Evolutionary conservation across 2,329 filamentous ascomycete genomes (phyloP), one percentile per base, ranked within the genome.

Genomic region (Aspergillus neoniger): DNA sequence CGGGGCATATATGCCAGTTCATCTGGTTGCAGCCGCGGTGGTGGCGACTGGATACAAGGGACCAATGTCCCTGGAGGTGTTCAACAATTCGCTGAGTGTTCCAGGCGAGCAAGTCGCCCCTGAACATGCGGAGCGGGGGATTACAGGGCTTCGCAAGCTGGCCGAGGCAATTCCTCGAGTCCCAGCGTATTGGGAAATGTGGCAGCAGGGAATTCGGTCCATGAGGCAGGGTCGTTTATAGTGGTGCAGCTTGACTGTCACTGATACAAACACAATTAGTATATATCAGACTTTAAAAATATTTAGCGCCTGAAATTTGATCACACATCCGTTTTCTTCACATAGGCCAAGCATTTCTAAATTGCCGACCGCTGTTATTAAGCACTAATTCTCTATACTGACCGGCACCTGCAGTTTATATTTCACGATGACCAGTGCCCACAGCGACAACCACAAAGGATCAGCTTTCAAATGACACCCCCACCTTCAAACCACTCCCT

Each of bases 1-100:
- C 1, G 71, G 73, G 6, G 72, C 60, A 0, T 75, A 75, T 66
- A 69, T 75, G 71, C 73, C 73, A 0, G 70, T 72, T 4, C 65
- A 73, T 25, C 38, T 74, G 41, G 72, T 74, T 1, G 53, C 67
- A 2, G 72, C 72, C 7, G 73, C 72, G 1, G 70, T 75, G 3
- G 50, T 74, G 4, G 72, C 68, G 2, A 74, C 73, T 0, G 72
- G 73, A 5, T 75, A 75, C 19, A 28, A 57, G 47, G 72, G 73
- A 1, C 71, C 72, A 1, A 60, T 74, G 8, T 75, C 71, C 1
- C 57, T 74, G n/a, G 73, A 75, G 57, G 72, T 75, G 0, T 75
- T 75, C 43, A 74, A 72, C 58, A 30, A 61, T 7, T 74, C 72
- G 7, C 51, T 75, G 28, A 68, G 66, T 39, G 25, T 62, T 17